phyloP scores from a whole-genome alignment of 1,139 yeast genomes.

The Kurtzmaniella quercitrusa region DNA sequence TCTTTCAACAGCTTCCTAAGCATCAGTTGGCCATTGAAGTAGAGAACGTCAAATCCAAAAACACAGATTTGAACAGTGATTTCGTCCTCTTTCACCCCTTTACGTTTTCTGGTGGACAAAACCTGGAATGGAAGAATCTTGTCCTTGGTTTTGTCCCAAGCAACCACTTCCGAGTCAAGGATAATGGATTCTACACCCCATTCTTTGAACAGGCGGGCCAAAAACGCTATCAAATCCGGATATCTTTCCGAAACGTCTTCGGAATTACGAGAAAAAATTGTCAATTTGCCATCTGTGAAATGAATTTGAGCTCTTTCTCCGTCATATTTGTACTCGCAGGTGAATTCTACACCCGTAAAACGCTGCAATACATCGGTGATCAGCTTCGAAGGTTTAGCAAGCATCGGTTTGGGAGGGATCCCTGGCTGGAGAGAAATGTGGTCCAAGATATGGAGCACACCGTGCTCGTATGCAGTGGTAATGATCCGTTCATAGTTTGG shows the following conservation, averaged over 20 bases:
- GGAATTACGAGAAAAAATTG: constrained; percentile 86
- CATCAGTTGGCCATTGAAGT: constrained; percentile 65
- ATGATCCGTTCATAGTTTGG: constrained; percentile 87
- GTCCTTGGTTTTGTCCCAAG: constrained; percentile 76
- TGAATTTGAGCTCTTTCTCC: constrained; percentile 98
- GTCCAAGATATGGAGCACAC: constrained; percentile 60
- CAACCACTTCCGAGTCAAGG: constrained; percentile 97
- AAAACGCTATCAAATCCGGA: constrained; percentile 78
- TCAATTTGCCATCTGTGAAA: constrained; percentile 63
- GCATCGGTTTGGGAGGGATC: constrained; percentile 94
- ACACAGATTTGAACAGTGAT: constrained; percentile 88
- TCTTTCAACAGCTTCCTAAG: constrained; percentile 66
- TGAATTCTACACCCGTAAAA: constrained; percentile 78
- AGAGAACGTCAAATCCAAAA: constrained; percentile 85
- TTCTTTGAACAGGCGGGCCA: constrained; percentile 15
- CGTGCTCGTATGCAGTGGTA: constrained; percentile 58
- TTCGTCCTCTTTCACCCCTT: constrained; percentile 82
- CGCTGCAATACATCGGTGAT: constrained; percentile 86
- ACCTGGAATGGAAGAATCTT: constrained; percentile 92
- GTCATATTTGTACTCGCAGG: constrained; percentile 95
- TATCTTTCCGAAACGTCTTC: constrained; percentile 96
- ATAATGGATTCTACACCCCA: constrained; percentile 45
- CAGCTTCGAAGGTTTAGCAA: constrained; percentile 95
- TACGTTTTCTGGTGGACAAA: constrained; percentile 86
- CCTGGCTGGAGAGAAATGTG: constrained; percentile 83